phyloP scores from a whole-genome alignment of 768 basidiomycete genomes.

The Rhodotorula diobovata region DNA sequence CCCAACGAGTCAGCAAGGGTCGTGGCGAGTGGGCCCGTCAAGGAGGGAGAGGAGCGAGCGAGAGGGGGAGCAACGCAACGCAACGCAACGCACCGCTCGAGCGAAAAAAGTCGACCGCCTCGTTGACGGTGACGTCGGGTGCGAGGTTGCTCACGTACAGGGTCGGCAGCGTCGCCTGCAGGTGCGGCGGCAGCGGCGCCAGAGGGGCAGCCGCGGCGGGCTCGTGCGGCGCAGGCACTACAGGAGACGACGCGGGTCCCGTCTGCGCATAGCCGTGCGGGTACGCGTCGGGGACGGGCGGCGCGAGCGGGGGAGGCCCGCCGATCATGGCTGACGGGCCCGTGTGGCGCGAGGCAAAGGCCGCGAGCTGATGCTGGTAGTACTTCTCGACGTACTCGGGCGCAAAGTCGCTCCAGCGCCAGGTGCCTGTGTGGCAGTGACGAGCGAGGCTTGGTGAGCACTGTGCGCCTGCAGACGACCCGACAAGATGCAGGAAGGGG shows the following conservation, averaged over 20 bases:
- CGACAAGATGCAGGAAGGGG: background rate
- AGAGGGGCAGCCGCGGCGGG: background rate
- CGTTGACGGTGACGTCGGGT: background rate
- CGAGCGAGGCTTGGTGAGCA: background rate
- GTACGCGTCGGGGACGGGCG: no score
- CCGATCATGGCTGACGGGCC: no score
- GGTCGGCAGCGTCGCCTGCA: background rate
- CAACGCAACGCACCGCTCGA: background rate
- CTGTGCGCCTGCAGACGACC: background rate
- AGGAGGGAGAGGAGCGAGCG: no score
- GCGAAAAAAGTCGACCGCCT: slow-evolving; percentile 18
- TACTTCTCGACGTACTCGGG: slow-evolving; percentile 5
- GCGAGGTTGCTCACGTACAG: slow-evolving; percentile 16
- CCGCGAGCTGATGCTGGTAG: background rate
- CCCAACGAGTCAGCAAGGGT: background rate
- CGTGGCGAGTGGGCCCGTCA: no score
- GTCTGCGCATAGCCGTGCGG: no score
- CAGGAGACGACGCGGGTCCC: no score
- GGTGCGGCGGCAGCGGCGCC: background rate
- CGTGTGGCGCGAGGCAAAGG: background rate
- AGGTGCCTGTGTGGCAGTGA: no score
- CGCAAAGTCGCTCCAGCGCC: background rate
- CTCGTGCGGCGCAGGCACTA: no score
- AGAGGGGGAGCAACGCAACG: no score
- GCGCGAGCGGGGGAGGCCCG: no score